A percentile compares a stretch with the other conserved stretches of the same genome.
phyloP scores from a whole-genome alignment of 305 asterid genomes.

The Solanum hybrid region DNA sequence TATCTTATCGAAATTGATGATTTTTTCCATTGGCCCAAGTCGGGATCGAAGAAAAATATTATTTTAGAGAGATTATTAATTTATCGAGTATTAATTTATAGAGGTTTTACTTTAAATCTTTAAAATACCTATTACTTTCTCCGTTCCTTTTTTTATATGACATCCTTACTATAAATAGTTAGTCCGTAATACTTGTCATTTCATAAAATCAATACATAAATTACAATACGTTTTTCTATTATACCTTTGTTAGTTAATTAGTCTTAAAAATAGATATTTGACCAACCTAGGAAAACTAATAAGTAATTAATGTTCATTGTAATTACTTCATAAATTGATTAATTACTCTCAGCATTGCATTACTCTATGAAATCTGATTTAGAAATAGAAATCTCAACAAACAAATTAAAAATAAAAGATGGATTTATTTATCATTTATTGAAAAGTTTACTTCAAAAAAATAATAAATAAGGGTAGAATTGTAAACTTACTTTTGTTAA shows the following conservation, averaged over 20 bases:
- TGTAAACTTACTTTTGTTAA: neutral
- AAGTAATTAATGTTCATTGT: neutral
- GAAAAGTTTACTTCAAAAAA: neutral
- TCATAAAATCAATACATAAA: no score
- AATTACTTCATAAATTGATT: neutral
- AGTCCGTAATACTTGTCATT: no score
- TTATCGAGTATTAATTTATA: no score
- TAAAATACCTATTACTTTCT: neutral
- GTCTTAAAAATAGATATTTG: neutral
- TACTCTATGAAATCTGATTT: neutral
- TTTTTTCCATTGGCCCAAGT: no score
- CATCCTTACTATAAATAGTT: neutral
- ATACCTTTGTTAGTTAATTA: neutral
- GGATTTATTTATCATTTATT: neutral
- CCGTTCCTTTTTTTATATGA: no score
- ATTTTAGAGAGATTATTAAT: no score
- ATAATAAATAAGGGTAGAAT: neutral
- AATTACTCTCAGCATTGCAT: neutral
- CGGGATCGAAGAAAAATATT: no score
- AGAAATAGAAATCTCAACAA: neutral
- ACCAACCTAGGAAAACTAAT: no score
- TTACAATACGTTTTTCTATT: no score
- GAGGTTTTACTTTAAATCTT: neutral
- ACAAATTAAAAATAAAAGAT: neutral
- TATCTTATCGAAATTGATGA: no score